Base-by-base conservation (phyloP, 345 rosid species). In the Schrenkiella parvula region DNA sequence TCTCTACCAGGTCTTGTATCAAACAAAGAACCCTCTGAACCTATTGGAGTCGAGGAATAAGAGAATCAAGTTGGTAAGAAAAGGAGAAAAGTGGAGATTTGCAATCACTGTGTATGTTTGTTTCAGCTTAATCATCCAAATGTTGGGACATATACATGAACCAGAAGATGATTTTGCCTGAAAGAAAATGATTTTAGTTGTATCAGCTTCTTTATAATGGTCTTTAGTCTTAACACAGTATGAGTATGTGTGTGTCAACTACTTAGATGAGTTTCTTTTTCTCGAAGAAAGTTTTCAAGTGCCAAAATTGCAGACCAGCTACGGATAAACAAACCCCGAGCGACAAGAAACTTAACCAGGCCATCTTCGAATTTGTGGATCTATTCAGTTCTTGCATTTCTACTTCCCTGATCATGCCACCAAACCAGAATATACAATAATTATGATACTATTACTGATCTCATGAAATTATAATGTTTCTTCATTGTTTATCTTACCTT, bases 401-500 rank as follows among this genome's bases (percentile, higher is more conserved):
- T 26, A 34, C 59, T 61, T 75, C 75, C 42, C 75, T 75, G 4
- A 5, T 31, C 42, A 38, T 54, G 0, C 41, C 29, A 51, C 17
- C 46, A 59, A 38, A 59, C 67, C 37, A 58, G 5, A 63, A 71
- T 5, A 47, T 0, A 34, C 2, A 60, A 6, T 23, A 12, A n/a
- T n/a, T n/a, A n/a, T n/a, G n/a, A n/a, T n/a, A n/a, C n/a, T n/a
- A n/a, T n/a, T n/a, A n/a, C n/a, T n/a, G n/a, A n/a, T n/a, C n/a
- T n/a, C n/a, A n/a, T n/a, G n/a, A n/a, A n/a, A n/a, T n/a, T n/a
- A n/a, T n/a, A n/a, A n/a, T n/a, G n/a, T n/a, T n/a, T n/a, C n/a
- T n/a, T 22, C 29, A 6, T 52, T 28, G 46, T 52, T 9, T 25
- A 66, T 37, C n/a, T 69, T 81, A 91, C 97, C 98, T 89, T 73